Evolutionary conservation across 1,139 yeast species (phyloP), one percentile per base, ranked within the genome.

Genomic region (Hansenula anomala): DNA sequence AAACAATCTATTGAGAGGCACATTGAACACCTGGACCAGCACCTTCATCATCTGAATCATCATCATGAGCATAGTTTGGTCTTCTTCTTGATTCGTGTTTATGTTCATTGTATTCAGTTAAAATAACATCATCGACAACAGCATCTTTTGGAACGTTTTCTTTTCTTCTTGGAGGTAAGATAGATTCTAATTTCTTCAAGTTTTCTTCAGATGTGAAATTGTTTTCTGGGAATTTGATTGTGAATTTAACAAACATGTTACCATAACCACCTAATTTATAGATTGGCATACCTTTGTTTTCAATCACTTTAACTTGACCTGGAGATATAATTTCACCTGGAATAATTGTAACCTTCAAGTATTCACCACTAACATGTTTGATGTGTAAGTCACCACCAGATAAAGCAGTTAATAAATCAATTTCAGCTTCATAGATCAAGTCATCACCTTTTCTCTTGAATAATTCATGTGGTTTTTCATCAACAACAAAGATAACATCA

Each of bases 291-390:
- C 99, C 99, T 68, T 90, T 90, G 55, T 82, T 87, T 55, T 86
- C 94, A 51, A 92, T 69, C 41, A 88, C 88, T 68, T 88, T 89
- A 54, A 82, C 69, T 33, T 72, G 63, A 48, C 88, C 95, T 42
- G 97, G 97, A 30, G 90, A 59, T 48, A 94, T 85, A 45, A 90
- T 89, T 68, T 90, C 97, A 62, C 98, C 98, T 39, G 97, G 94
- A 43, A 81, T 70, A 49, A 90, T 79, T 36, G 75, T 71, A 42
- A 89, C 78, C 74, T 89, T 87, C 58, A 92, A 70, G 73, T 78
- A 88, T 55, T 89, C 97, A 49, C 94, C 94, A 46, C 88, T 82
- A 40, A 84, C 78, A 58, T 92, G 97, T 69, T 88, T 76, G 61
- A 94, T 72, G 25, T 86, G 81, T 59, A 92, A 73, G 46, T 82